phyloP scores from a whole-genome alignment of 805 yeast genomes.

The Maudiozyma saulgeensis region DNA sequence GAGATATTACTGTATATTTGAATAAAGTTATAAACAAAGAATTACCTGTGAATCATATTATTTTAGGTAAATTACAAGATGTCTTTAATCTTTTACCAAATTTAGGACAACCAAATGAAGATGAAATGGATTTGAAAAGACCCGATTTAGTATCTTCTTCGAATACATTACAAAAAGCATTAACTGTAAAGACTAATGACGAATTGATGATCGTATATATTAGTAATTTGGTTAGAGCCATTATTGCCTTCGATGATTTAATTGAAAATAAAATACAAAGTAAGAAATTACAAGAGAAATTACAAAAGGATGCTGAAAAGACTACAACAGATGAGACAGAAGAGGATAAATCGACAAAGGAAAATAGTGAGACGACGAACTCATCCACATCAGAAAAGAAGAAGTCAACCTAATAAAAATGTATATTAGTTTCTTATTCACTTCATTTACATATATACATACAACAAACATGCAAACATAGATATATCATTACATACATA shows the following conservation, averaged over 20 bases:
- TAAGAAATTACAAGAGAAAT: slow-evolving; percentile 37
- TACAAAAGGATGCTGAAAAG: slow-evolving; percentile 29
- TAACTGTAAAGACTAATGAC: slow-evolving; percentile 89
- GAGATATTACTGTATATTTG: slow-evolving; percentile 69
- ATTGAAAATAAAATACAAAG: slow-evolving; percentile 92
- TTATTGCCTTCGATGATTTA: slow-evolving; percentile 91
- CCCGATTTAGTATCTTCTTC: slow-evolving; percentile 25
- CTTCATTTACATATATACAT: no score
- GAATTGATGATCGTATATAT: slow-evolving; percentile 91
- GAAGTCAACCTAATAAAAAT: neutral
- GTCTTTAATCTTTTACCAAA: slow-evolving; percentile 90
- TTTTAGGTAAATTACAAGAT: slow-evolving; percentile 87
- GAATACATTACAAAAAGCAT: slow-evolving; percentile 62
- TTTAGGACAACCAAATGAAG: slow-evolving; percentile 36
- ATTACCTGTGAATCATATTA: slow-evolving; percentile 81
- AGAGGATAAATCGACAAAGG: neutral
- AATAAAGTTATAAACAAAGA: slow-evolving; percentile 60
- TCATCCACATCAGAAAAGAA: neutral
- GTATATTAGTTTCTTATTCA: no score
- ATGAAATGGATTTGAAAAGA: slow-evolving; percentile 21
- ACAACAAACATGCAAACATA: neutral
- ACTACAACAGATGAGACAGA: neutral
- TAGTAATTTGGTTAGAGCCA: slow-evolving; percentile 81
- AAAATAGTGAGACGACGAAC: neutral
- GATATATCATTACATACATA: no score